Evolutionary conservation across 2,329 filamentous ascomycete species (phyloP), one percentile per base, ranked within the genome.

Genomic region (Capronia coronata): DNA sequence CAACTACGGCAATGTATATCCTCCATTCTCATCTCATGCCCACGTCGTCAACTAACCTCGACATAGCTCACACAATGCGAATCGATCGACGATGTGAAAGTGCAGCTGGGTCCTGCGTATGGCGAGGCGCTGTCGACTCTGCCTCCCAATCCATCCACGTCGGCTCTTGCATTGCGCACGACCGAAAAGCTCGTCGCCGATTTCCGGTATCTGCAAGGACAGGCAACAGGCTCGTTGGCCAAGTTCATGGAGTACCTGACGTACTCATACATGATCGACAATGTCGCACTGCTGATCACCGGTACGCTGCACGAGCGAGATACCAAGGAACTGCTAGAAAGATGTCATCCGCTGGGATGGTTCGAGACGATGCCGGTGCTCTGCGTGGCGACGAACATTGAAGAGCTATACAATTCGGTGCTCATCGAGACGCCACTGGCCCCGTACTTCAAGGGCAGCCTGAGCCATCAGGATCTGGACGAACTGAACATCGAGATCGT

Each of bases 181-280:
- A 96, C 93, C 63, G 93, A 98, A 68, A 98, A 98, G 75, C 83
- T 98, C 58, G 91, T 98, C 58, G 85, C 90, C 59, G 93, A 98
- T 69, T 98, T 98, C 69, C 84, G 89, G 65, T 98, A 98, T 68
- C 78, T 98, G 39, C 87, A 94, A 61, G 89, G 90, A 55, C 95
- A 98, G 66, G 87, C 91, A 22, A 87, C 87, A 1, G 93, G 93
- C 13, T 87, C 89, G 1, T 81, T 96, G 30, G 84, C 90, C 56
- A 89, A 87, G 66, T 98, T 98, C 70, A 89, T 98, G 80, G 89
- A 97, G 69, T 98, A 95, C 70, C 76, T 98, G 54, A 98, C 93
- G 1, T 98, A 98, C 68, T 91, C 90, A 55, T 98, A 98, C 77
- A 98, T 98, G 93, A 98, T 98, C 70, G 93, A 98, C 73, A 98